Evolutionary conservation across 208 protist genomes (phyloP).

Genomic region (Novymonas esmeraldas): DNA sequence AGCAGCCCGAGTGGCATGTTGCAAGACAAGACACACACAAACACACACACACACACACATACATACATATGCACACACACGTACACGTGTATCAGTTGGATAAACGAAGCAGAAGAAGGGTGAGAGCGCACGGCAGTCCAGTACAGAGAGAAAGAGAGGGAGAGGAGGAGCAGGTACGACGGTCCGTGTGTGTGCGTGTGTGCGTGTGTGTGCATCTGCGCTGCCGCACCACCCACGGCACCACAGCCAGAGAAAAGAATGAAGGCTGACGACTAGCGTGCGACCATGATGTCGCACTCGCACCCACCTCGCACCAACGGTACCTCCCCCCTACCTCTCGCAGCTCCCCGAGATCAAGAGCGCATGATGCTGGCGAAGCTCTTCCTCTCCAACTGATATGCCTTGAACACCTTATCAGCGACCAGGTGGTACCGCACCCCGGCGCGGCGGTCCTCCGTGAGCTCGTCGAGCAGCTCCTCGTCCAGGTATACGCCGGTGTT

Average conservation of each 20-base stretch:
- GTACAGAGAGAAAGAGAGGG: background rate
- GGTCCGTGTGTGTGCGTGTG: background rate
- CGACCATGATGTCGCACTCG: no score
- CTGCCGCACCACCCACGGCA: background rate
- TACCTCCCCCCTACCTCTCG: background rate
- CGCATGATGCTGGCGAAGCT: constrained; percentile 25
- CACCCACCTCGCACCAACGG: no score
- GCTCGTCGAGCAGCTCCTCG: constrained; percentile 40
- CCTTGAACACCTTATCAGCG: constrained; percentile 44
- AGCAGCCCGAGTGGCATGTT: background rate
- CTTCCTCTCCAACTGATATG: constrained; percentile 28
- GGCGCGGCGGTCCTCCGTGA: constrained; percentile 62
- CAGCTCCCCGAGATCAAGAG: no score
- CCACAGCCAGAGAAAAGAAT: background rate
- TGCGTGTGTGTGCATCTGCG: background rate
- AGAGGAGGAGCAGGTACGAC: background rate
- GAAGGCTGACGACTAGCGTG: no score
- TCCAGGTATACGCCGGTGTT: constrained; percentile 52
- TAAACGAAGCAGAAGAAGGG: background rate
- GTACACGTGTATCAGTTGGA: background rate
- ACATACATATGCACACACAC: background rate
- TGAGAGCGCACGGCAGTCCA: background rate
- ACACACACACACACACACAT: background rate
- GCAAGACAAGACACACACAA: no score
- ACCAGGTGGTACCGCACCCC: constrained; percentile 48